A percentile compares a stretch with the other conserved stretches of the same genome.
Evolutionary conservation across 2,329 filamentous ascomycete species (phyloP).

Genomic region (Hymenoscyphus salicellus): DNA sequence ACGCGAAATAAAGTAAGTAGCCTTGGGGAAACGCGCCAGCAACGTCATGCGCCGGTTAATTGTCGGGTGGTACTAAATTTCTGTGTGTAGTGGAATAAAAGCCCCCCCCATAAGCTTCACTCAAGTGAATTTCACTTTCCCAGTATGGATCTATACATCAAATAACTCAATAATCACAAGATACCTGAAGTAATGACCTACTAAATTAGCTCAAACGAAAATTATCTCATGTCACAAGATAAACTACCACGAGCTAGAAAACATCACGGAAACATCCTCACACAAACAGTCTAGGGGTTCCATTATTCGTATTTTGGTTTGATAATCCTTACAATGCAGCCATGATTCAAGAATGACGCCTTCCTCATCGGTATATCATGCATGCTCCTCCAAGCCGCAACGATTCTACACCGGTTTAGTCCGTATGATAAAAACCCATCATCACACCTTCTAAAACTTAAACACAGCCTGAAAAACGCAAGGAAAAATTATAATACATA

Average conservation of each 20-base stretch:
- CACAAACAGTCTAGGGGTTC: slow-evolving; percentile 21
- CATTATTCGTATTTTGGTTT: slow-evolving; percentile 28
- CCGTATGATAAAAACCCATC: slow-evolving; percentile 12
- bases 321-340: slow-evolving; percentile 26
- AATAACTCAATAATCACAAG: too few relatives aligned
- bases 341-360: slow-evolving; percentile 21
- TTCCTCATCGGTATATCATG: slow-evolving; percentile 12
- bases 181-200: too few relatives aligned
- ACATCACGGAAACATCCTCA: neutral
- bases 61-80: neutral
- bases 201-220: too few relatives aligned
- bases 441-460: slow-evolving; percentile 21
- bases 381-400: slow-evolving; percentile 14
- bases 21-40: slow-evolving; percentile 5
- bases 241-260: neutral
- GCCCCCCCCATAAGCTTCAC: too few relatives aligned
- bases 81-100: neutral
- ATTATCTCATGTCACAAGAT: neutral
- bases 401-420: slow-evolving; percentile 10
- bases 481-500: slow-evolving; percentile 27
- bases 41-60: slow-evolving; percentile 1
- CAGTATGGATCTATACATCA: too few relatives aligned
- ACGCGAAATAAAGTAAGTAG: neutral
- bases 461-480: slow-evolving; percentile 5
- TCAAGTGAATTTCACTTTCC: too few relatives aligned